Percentiles rank a stretch among this genome's conserved stretches.
These are phyloP conservation scores for Zymoseptoria pseudotritici DNA, from an alignment of 2,329 filamentous ascomycete genomes.

Conservation along the genomic window DNA sequence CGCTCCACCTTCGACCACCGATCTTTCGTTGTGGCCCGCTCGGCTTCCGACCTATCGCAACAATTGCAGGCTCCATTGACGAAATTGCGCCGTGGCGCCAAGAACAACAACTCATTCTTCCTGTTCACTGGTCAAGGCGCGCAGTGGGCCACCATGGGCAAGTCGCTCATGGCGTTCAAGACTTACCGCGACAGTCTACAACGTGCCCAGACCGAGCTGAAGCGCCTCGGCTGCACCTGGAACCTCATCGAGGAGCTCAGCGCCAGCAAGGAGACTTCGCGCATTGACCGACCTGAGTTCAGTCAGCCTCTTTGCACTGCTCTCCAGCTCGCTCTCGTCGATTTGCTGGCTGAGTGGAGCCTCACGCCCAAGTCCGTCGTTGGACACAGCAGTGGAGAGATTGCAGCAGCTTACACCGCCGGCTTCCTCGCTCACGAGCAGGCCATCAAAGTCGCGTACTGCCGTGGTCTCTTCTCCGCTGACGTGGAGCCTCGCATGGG, in stretches of 20 bases:
- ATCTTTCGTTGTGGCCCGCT: conserved; percentile 2
- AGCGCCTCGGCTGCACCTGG: conserved; percentile 13
- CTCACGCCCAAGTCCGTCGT: conserved; percentile 18
- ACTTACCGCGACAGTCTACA: conserved; percentile 2
- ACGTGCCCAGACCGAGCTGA: conserved; percentile 1
- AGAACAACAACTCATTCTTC: conserved; percentile 1
- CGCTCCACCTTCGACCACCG: conserved; percentile 2
- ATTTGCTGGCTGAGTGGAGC: conserved; percentile 28
- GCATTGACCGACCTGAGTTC: conserved; percentile 25
- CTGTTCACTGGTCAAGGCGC: conserved; percentile 18
- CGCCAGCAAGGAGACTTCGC: conserved; percentile 38
- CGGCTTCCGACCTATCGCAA: not conserved
- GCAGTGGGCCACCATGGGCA: conserved; percentile 13
- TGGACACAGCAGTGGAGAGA: conserved; percentile 28
- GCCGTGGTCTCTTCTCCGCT: conserved; percentile 8
- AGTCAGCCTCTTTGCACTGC: conserved; percentile 50
- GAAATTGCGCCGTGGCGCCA: not conserved
- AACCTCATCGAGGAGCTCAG: conserved; percentile 25
- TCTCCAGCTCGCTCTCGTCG: conserved; percentile 44
- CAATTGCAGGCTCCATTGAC: not conserved
- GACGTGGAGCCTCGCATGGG: not conserved
- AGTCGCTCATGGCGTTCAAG: conserved; percentile 13
- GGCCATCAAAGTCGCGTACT: conserved; percentile 13
- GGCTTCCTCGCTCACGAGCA: conserved; percentile 14
- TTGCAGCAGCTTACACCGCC: conserved; percentile 27